Conservation (phyloP, 768 basidiomycete genomes). For the Mrakia hoshinonis region DNA sequence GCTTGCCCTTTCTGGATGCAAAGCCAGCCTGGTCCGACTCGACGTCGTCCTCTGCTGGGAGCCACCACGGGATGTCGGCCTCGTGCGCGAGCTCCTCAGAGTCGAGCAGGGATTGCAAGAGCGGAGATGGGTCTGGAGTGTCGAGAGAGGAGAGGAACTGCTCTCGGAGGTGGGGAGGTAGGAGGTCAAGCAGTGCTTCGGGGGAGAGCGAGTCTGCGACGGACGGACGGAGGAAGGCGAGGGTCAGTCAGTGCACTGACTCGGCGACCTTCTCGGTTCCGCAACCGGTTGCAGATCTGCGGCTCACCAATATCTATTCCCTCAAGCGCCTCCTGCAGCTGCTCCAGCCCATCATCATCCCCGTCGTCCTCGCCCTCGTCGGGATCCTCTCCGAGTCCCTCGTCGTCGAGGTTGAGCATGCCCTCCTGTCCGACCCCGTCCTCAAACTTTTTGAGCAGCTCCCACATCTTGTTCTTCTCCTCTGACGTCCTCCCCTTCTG, state of each 20-base stretch:
- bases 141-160: constrained; percentile 18
- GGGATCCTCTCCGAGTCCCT: constrained; percentile 37
- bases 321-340: constrained; percentile 47
- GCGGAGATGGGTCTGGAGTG: not conserved
- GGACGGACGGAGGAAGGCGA: constrained; percentile 50
- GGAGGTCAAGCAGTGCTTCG: constrained; percentile 40
- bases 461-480: constrained; percentile 60
- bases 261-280: not conserved
- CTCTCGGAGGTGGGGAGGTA: constrained; percentile 17
- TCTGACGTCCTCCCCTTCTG: constrained; percentile 48
- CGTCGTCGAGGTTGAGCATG: constrained; percentile 9
- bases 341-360: constrained; percentile 32
- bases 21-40: constrained; percentile 24
- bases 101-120: constrained; percentile 17
- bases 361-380: constrained; percentile 43
- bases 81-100: constrained; percentile 46
- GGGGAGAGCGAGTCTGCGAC: constrained; percentile 55
- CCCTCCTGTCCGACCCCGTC: constrained; percentile 48
- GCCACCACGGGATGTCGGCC: constrained; percentile 67
- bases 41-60: constrained; percentile 24
- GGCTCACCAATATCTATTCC: constrained; percentile 56
- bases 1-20: constrained; percentile 43
- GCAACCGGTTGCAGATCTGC: not conserved
- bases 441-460: constrained; percentile 63
- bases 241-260: constrained; percentile 58